Evolutionary conservation across 2,329 filamentous ascomycete genomes (phyloP).

Genomic region (Incumbomyces delicatus): DNA sequence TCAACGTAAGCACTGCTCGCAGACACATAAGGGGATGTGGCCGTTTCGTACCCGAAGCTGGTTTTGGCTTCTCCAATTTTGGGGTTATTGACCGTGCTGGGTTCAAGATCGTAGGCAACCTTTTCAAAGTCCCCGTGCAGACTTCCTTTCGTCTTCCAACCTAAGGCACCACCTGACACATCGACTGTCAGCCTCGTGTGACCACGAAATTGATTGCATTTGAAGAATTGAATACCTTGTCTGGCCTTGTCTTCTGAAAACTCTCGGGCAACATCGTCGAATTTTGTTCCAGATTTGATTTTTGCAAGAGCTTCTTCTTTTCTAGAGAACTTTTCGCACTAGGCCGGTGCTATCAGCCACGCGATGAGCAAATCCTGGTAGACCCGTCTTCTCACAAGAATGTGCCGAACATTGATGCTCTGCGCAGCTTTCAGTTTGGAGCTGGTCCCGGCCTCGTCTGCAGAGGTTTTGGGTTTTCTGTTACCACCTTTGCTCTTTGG

Average conservation of each 20-base stretch:
- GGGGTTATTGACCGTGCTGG: constrained; percentile 42
- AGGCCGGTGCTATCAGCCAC: not conserved
- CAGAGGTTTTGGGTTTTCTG: constrained; percentile 31
- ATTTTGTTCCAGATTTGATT: constrained; percentile 49
- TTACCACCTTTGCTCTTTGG: constrained; percentile 23
- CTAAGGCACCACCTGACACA: constrained; percentile 46
- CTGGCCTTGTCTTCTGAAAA: constrained; percentile 58
- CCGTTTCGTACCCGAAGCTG: constrained; percentile 48
- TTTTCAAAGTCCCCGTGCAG: constrained; percentile 52
- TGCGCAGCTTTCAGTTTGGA: constrained; percentile 47
- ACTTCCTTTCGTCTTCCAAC: constrained; percentile 52
- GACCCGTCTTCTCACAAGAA: constrained; percentile 36
- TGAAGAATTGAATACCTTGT: constrained; percentile 32
- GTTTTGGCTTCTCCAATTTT: constrained; percentile 51
- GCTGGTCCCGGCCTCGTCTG: constrained; percentile 24
- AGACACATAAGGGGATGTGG: constrained; percentile 31
- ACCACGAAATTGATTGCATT: constrained; percentile 10
- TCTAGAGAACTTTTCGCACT: constrained; percentile 55
- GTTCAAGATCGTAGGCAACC: constrained; percentile 52
- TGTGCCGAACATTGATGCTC: constrained; percentile 57
- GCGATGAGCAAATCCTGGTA: not conserved
- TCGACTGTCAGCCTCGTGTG: constrained; percentile 5
- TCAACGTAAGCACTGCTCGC: constrained; percentile 38
- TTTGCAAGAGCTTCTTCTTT: constrained; percentile 57
- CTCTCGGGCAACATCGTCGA: constrained; percentile 55